Conservation (phyloP, 306 rosid genomes). For the Acacia crassicarpa region DNA sequence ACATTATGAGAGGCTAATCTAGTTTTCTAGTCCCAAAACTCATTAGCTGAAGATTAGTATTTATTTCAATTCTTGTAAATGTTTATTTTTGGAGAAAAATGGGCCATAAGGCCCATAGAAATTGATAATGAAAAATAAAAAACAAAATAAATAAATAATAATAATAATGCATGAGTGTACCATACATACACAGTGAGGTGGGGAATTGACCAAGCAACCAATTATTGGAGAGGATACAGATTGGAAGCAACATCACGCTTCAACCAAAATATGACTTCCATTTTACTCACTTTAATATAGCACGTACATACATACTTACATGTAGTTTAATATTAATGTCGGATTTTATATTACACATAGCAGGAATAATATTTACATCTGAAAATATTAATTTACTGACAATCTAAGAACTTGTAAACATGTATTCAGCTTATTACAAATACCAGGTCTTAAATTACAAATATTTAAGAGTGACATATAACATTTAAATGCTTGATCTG, state of each 20-base stretch:
- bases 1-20: too few relatives aligned
- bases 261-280: not conserved
- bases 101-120: not conserved
- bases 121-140: too few relatives aligned
- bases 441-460: not conserved
- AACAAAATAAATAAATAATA: too few relatives aligned
- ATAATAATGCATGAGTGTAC: not conserved
- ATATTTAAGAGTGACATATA: not conserved
- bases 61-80: too few relatives aligned
- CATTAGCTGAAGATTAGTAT: too few relatives aligned
- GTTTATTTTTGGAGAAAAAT: too few relatives aligned
- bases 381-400: not conserved
- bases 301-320: too few relatives aligned
- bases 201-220: constrained; percentile 6
- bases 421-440: not conserved
- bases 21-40: too few relatives aligned
- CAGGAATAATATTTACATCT: too few relatives aligned
- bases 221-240: not conserved
- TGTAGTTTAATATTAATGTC: too few relatives aligned
- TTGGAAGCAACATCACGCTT: constrained; percentile 24
- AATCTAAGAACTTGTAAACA: too few relatives aligned
- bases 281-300: not conserved
- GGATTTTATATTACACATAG: too few relatives aligned
- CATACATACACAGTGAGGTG: not conserved
- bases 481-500: not conserved